Conservation (phyloP, 257 asterid genomes). For the Solanum rostratum region DNA sequence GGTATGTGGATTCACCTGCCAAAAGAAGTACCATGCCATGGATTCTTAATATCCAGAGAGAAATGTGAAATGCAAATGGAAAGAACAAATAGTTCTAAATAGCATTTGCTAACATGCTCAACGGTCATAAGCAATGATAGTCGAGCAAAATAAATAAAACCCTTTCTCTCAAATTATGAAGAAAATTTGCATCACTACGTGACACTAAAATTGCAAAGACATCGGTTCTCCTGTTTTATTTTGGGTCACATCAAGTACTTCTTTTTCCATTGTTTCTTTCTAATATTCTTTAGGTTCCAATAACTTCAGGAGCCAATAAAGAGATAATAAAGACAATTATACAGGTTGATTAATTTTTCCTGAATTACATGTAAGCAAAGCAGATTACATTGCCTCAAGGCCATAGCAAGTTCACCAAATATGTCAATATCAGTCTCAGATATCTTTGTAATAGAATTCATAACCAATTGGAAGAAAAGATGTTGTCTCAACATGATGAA, state of each 20-base stretch:
- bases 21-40: background rate
- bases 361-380: background rate
- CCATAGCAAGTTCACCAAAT: background rate
- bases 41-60: background rate
- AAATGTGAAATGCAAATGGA: background rate
- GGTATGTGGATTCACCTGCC: constrained; percentile 59
- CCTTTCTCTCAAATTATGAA: background rate
- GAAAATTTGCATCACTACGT: background rate
- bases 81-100: background rate
- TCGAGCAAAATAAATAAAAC: background rate
- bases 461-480: background rate
- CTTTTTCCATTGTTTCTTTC: background rate
- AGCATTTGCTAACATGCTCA: background rate
- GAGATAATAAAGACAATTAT: background rate
- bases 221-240: background rate
- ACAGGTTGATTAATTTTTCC: background rate
- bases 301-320: background rate
- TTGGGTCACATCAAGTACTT: background rate
- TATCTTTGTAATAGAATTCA: background rate
- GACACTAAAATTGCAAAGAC: background rate
- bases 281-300: background rate
- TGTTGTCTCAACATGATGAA: background rate
- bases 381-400: background rate
- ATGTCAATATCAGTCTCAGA: background rate
- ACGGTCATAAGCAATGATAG: background rate